These are phyloP conservation scores for Xylaria flabelliformis DNA, from an alignment of 495 filamentous ascomycete genomes.

Conservation along the genomic window DNA sequence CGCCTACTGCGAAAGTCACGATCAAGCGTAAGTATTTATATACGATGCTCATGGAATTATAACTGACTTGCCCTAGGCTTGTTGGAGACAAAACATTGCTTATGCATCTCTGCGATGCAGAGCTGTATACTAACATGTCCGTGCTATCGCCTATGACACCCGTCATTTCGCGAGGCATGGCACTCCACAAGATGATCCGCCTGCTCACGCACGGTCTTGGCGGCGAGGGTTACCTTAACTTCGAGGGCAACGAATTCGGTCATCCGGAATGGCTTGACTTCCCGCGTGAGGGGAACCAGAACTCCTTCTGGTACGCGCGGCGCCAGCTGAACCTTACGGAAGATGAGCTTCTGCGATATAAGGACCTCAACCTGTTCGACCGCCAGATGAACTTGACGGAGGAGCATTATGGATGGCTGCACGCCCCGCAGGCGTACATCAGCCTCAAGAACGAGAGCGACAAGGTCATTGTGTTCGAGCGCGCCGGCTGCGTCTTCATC, in stretches of 20 bases:
- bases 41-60: slow-evolving; percentile 2
- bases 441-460: slow-evolving; percentile 92
- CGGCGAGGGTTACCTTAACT: slow-evolving; percentile 97
- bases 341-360: slow-evolving; percentile 84
- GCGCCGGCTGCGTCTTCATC: slow-evolving; percentile 86
- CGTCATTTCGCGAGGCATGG: slow-evolving; percentile 88
- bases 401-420: slow-evolving; percentile 91
- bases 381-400: slow-evolving; percentile 86
- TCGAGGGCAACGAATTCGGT: slow-evolving; percentile 98
- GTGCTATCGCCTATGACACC: slow-evolving; percentile 80
- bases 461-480: slow-evolving; percentile 96
- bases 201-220: slow-evolving; percentile 93
- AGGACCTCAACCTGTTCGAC: slow-evolving; percentile 95
- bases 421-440: slow-evolving; percentile 85
- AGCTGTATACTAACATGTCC: slow-evolving; percentile 99
- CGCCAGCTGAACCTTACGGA: slow-evolving; percentile 94
- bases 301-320: slow-evolving; percentile 96
- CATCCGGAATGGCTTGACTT: slow-evolving; percentile 99
- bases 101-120: slow-evolving; percentile 97
- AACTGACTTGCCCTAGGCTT: slow-evolving; percentile 65
- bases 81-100: slow-evolving; percentile 96
- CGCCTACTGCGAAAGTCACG: slow-evolving; percentile 95
- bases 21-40: slow-evolving; percentile 82
- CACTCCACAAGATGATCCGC: slow-evolving; percentile 96
- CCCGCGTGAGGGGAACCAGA: slow-evolving; percentile 90